These are phyloP conservation scores for Nicotiana benthamiana DNA, from an alignment of 257 asterid genomes.

Conservation along the genomic window DNA sequence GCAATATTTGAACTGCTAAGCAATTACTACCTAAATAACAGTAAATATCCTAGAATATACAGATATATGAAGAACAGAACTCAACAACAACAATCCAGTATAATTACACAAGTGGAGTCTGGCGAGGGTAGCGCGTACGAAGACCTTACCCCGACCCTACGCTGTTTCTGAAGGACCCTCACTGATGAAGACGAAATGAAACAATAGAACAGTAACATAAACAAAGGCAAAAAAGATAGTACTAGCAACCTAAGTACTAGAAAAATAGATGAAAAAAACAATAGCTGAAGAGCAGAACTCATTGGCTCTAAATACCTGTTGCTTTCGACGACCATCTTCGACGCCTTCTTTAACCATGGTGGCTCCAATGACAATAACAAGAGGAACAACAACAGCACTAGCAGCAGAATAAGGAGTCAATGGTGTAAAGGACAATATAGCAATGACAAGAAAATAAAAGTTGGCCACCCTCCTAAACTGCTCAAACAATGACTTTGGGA, in stretches of 20 bases:
- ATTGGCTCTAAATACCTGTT: slow-evolving; percentile 43
- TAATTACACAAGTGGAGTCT: too few species aligned
- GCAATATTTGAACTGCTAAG: neutral
- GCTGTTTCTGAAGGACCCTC: too few species aligned
- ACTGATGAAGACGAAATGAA: too few species aligned
- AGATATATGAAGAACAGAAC: neutral
- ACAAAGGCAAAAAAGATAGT: too few species aligned
- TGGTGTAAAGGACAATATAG: slow-evolving; percentile 56
- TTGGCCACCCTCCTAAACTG: slow-evolving; percentile 95
- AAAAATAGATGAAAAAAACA: too few species aligned
- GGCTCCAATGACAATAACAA: slow-evolving; percentile 59
- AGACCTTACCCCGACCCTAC: too few species aligned
- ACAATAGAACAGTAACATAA: too few species aligned
- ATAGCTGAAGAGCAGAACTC: neutral
- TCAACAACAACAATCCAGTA: too few species aligned
- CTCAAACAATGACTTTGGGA: slow-evolving; percentile 89
- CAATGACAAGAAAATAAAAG: slow-evolving; percentile 70
- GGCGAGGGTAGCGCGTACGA: too few species aligned
- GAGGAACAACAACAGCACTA: slow-evolving; percentile 59
- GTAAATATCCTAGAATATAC: too few species aligned
- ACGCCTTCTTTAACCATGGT: slow-evolving; percentile 81
- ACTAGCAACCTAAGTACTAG: too few species aligned
- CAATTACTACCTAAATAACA: neutral
- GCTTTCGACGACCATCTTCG: slow-evolving; percentile 68
- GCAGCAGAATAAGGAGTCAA: slow-evolving; percentile 65